Percentiles rank a stretch among this genome's conserved stretches.
phyloP scores from a whole-genome alignment of 2,329 filamentous ascomycete species.

The Exophiala dermatitidis region DNA sequence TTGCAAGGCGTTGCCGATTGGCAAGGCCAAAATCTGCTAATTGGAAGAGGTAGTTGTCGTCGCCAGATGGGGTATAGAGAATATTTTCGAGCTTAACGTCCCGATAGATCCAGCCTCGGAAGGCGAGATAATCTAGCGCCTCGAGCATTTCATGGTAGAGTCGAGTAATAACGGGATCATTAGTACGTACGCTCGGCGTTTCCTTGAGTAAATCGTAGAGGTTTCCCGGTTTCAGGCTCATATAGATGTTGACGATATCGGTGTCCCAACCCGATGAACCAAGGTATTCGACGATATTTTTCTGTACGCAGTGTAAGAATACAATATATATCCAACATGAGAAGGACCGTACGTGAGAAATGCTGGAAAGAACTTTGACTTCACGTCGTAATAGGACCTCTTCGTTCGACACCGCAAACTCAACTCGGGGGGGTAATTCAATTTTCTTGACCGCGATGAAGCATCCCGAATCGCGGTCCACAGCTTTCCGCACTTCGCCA shows the following conservation, averaged over 20 bases:
- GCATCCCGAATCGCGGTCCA: background rate
- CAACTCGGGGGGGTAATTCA: background rate
- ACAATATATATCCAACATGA: background rate
- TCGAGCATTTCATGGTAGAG: constrained; percentile 21
- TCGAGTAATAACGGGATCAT: background rate
- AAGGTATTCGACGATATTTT: background rate
- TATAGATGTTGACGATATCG: background rate
- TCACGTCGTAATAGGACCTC: background rate
- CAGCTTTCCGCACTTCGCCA: background rate
- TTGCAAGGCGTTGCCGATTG: constrained; percentile 10
- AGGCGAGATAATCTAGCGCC: constrained; percentile 25
- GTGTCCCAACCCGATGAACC: background rate
- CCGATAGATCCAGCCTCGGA: constrained; percentile 21
- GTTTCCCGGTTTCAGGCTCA: background rate
- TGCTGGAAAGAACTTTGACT: background rate
- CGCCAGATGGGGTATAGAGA: constrained; percentile 20
- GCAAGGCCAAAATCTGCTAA: constrained; percentile 27
- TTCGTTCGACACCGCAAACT: background rate
- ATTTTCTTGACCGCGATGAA: background rate
- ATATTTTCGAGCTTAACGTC: constrained; percentile 28
- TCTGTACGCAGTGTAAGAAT: background rate
- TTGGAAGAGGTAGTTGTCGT: constrained; percentile 17
- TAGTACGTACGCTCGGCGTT: background rate
- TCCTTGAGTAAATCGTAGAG: background rate
- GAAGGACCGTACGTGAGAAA: background rate